Evolutionary conservation across 208 protist genomes (phyloP), one percentile per base, ranked within the genome.

Genomic region (Cochliopodium minus): DNA sequence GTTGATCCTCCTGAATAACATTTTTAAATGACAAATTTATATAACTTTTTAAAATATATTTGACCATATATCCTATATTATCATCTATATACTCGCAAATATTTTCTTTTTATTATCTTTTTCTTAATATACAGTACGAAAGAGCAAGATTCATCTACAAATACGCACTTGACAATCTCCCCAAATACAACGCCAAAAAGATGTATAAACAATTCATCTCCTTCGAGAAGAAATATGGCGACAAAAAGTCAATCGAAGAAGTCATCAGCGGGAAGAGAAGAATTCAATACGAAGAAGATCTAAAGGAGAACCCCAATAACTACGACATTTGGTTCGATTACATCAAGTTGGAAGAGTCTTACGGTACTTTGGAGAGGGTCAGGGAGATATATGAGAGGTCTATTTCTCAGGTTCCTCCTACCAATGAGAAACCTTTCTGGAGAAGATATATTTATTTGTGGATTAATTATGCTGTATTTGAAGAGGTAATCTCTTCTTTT

Each of bases 261-360:
- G 85, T 90, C 7, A 73, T 92, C n/a, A 17, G 79, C 4, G 55
- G 60, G 29, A 85, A 88, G 62, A 62, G 73, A 20, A 65, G 83
- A 25, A 79, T 86, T 49, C 65, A 87, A 55, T 92, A 92, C 59
- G 86, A 92, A 67, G 65, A 88, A 52, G 53, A 76, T 35, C 17
- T 83, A 0, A 67, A 73, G 32, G 61, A 46, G 13, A 69, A 86
- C 42, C 62, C 76, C 3, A 45, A 68, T 32, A 85, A 90, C 55
- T 93, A 92, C 67, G 87, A 93, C 65, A 46, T 65, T 6, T 93
- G 87, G 87, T 91, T 93, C 55, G 83, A 93, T 54, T 93, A 90
- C 57, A 59, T 81, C 15, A 46, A 71, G 29, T 55, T 84, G 28
- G 73, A 78, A 53, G 73, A 83, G 50, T 29, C 42, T 34, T 69